These are phyloP conservation scores for Conticribra weissflogii DNA, from an alignment of 108 stramenopile species.

Conservation along the genomic window DNA sequence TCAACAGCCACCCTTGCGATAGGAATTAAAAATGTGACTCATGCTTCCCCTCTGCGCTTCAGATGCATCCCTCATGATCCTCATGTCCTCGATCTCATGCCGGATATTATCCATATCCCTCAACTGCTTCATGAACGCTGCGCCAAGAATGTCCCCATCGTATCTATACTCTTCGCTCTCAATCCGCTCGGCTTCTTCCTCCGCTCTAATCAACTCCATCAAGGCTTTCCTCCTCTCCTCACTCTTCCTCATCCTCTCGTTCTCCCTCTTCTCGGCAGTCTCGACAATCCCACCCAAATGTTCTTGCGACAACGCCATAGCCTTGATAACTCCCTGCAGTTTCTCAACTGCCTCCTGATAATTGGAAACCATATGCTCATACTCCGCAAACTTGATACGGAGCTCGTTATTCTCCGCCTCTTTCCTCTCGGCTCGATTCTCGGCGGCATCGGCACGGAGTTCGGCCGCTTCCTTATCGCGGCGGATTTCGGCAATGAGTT, in stretches of 20 bases:
- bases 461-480: background rate
- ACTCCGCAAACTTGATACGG: constrained; percentile 2
- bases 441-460: background rate
- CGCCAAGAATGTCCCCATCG: background rate
- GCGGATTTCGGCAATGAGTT: background rate
- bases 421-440: background rate
- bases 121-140: constrained; percentile 6
- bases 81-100: constrained; percentile 2
- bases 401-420: constrained; percentile 14
- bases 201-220: constrained; percentile 4
- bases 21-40: too few relatives aligned
- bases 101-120: constrained; percentile 9
- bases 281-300: constrained; percentile 8
- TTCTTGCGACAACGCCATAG: background rate
- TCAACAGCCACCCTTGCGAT: too few relatives aligned
- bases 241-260: background rate
- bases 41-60: too few relatives aligned
- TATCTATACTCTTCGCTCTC: background rate
- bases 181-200: background rate
- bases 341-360: constrained; percentile 1
- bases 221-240: background rate
- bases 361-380: constrained; percentile 11
- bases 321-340: background rate
- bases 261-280: constrained; percentile 2
- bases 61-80: background rate